phyloP scores from a whole-genome alignment of 148 eudicot species.

The Chenopodium album region DNA sequence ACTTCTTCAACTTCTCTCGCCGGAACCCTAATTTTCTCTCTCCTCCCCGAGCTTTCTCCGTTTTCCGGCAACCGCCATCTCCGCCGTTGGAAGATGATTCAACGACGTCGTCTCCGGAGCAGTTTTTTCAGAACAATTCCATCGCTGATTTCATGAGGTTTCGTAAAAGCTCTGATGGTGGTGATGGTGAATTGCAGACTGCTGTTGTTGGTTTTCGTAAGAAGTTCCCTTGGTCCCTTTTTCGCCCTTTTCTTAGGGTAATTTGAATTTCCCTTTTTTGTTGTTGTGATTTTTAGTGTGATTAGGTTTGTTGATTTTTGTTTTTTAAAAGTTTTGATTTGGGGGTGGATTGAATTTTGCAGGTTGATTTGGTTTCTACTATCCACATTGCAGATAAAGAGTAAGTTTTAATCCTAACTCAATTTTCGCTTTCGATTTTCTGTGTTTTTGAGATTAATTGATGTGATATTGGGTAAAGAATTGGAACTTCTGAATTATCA shows the following conservation, averaged over 20 bases:
- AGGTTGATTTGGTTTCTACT: slow-evolving; percentile 98
- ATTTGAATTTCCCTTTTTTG: background rate
- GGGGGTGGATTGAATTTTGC: slow-evolving; percentile 13
- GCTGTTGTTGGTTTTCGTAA: slow-evolving; percentile 82
- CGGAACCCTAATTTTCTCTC: slow-evolving; percentile 29
- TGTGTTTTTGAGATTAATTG: background rate
- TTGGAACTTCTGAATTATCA: background rate
- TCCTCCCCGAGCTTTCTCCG: slow-evolving; percentile 33
- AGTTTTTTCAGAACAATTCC: slow-evolving; percentile 59
- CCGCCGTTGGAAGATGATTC: slow-evolving; percentile 33
- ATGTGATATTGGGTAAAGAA: background rate
- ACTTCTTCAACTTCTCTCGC: slow-evolving; percentile 27
- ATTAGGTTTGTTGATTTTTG: no score
- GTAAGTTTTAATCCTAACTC: slow-evolving; percentile 37
- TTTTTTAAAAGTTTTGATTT: background rate
- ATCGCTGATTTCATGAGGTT: slow-evolving; percentile 93
- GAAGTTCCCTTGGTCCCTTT: slow-evolving; percentile 92
- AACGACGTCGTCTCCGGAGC: slow-evolving; percentile 35
- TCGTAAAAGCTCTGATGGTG: slow-evolving; percentile 34
- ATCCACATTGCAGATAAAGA: slow-evolving; percentile 95
- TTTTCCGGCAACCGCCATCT: slow-evolving; percentile 24
- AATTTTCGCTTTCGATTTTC: background rate
- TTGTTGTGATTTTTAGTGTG: background rate
- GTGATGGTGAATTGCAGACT: slow-evolving; percentile 67
- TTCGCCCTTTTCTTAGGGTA: slow-evolving; percentile 81